Percentiles rank a stretch among this genome's conserved stretches.
phyloP scores from a whole-genome alignment of 345 rosid genomes.

The Citrus mangshanensis region DNA sequence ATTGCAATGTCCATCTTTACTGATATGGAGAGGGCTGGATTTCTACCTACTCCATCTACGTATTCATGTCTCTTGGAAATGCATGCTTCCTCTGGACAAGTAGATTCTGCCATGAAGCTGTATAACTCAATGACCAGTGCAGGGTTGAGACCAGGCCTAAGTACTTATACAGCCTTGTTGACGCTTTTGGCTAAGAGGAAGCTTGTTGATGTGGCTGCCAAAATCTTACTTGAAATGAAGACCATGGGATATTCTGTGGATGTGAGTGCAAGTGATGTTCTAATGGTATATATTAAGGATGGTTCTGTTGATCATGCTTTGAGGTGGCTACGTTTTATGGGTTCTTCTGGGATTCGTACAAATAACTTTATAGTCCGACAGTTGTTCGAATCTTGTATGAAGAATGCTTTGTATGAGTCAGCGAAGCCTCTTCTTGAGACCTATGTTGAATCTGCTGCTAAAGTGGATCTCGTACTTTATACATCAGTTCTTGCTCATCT shows the following conservation, averaged over 20 bases:
- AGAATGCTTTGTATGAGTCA: slow-evolving; percentile 73
- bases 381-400: slow-evolving; percentile 95
- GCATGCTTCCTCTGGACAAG: slow-evolving; percentile 91
- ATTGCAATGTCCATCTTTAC: slow-evolving; percentile 73
- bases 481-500: slow-evolving; percentile 93
- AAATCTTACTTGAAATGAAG: slow-evolving; percentile 93
- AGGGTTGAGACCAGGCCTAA: slow-evolving; percentile 82
- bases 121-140: slow-evolving; percentile 96
- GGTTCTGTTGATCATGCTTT: slow-evolving; percentile 88
- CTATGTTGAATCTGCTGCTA: slow-evolving; percentile 72
- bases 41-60: slow-evolving; percentile 86
- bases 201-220: slow-evolving; percentile 93
- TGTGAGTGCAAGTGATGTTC: slow-evolving; percentile 90
- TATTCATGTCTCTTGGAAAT: slow-evolving; percentile 90
- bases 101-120: slow-evolving; percentile 89
- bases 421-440: slow-evolving; percentile 94
- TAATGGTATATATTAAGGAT: slow-evolving; percentile 93
- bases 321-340: slow-evolving; percentile 95
- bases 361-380: slow-evolving; percentile 91
- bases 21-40: slow-evolving; percentile 96
- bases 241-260: slow-evolving; percentile 90
- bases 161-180: slow-evolving; percentile 75
- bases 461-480: slow-evolving; percentile 92
- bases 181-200: slow-evolving; percentile 85
- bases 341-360: slow-evolving; percentile 86